phyloP scores from a whole-genome alignment of 345 rosid species.

The Kernera saxatilis region DNA sequence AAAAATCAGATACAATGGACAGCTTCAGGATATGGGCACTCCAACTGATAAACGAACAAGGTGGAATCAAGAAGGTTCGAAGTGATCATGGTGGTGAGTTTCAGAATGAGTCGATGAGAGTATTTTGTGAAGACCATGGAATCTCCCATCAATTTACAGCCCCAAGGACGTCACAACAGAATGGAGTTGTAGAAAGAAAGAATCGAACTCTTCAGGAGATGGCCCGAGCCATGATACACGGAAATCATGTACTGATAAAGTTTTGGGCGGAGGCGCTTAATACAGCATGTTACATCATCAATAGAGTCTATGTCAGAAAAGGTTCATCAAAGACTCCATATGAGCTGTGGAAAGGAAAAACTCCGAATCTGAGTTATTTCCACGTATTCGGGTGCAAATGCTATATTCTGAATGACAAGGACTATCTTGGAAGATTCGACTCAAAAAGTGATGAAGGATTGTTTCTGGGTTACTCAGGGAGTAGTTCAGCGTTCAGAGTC shows the following conservation, averaged over 20 bases:
- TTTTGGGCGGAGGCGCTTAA: too few relatives aligned
- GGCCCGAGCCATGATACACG: too few relatives aligned
- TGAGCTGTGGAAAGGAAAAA: neutral
- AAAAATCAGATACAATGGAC: neutral
- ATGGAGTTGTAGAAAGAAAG: neutral
- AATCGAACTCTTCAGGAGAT: neutral
- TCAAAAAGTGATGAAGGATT: neutral
- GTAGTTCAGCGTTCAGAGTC: neutral
- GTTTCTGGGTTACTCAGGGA: neutral
- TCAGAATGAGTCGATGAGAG: neutral
- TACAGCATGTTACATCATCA: too few relatives aligned
- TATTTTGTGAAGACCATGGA: too few relatives aligned
- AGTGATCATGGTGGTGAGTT: neutral
- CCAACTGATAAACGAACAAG: neutral
- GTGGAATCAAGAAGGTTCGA: neutral
- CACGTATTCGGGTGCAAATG: neutral
- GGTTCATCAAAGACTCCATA: neutral
- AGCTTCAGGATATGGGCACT: neutral
- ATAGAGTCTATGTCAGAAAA: neutral
- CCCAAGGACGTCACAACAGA: neutral
- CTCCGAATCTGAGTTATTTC: neutral
- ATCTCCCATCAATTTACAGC: neutral
- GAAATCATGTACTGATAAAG: too few relatives aligned
- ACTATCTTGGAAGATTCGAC: neutral
- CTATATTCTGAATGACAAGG: neutral